These are phyloP conservation scores for Arthrobotrys sphaeroides DNA, from an alignment of 2,329 filamentous ascomycete species.

Conservation along the genomic window DNA sequence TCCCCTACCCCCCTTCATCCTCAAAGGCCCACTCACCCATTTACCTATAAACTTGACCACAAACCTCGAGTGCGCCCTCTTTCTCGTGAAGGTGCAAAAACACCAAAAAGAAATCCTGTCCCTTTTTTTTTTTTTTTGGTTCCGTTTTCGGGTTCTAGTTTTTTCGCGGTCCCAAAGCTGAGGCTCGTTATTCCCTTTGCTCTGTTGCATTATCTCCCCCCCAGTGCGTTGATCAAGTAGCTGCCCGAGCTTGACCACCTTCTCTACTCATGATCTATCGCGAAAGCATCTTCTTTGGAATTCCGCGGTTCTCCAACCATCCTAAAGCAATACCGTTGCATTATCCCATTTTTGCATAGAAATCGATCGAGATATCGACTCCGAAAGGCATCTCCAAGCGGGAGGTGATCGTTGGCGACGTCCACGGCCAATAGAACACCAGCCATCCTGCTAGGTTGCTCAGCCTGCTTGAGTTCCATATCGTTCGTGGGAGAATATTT, in stretches of 20 bases:
- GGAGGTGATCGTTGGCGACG: conserved; percentile 45
- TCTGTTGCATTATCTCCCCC: conserved; percentile 49
- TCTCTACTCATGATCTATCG: conserved; percentile 33
- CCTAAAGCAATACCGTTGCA: conserved; percentile 14
- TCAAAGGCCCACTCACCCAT: conserved; percentile 8
- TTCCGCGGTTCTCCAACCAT: conserved; percentile 11
- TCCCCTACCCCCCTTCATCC: conserved; percentile 10
- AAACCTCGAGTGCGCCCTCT: conserved; percentile 23
- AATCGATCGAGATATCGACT: conserved; percentile 15
- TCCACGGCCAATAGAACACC: conserved; percentile 38
- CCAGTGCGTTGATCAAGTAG: conserved; percentile 47
- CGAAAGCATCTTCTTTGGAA: conserved; percentile 17
- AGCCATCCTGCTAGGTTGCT: conserved; percentile 25
- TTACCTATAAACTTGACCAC: neutral
- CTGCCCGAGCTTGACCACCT: conserved; percentile 10
- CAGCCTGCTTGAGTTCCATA: conserved; percentile 18
- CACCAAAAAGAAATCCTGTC: neutral
- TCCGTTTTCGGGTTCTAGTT: conserved; percentile 1
- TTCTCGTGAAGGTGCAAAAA: conserved; percentile 9
- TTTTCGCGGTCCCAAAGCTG: neutral
- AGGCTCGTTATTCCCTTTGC: conserved; percentile 10
- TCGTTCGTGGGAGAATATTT: conserved; percentile 13
- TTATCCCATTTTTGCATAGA: conserved; percentile 16
- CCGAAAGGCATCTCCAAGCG: conserved; percentile 51
- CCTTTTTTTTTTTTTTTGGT: neutral